Base-by-base conservation (phyloP, 2,329 filamentous ascomycete genomes). In the Lachnellula hyalina region DNA sequence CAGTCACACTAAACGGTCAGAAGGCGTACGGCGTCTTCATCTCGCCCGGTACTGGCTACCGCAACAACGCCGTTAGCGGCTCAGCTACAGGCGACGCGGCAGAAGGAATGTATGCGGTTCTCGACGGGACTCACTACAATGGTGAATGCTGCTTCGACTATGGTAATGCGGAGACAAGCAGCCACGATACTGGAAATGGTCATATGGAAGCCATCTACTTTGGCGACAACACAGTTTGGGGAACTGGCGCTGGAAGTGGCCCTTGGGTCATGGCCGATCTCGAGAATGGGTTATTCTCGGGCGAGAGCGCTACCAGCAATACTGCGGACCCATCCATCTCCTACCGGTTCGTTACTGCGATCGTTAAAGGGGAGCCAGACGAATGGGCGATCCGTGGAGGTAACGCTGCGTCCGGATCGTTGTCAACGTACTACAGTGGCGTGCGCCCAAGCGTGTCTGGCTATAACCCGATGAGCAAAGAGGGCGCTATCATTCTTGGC, bases 151-250 rank as follows among this genome's bases (percentile, higher is more conserved):
- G 75, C 66, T 81, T 80, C 60, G 78, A 82, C 67, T 82, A 82
- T 49, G 79, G 79, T 47, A 82, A 82, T 47, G 79, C 78, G 46
- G 80, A 83, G 70, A 75, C 72, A 2, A 81, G 61, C 66, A 77
- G 65, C 55, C 57, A 2, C 1, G 80, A 83, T 55, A 79, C 81
- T 0, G 84, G 84, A 2, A 77, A 79, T 51, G 84, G 81, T 15
- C 83, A 86, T 63, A 87, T 87, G 84, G 84, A 87, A 65, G 81
- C 84, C 52, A 81, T 87, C 55, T 87, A 86, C 74, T 86, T 76
- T 62, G 84, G 84, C 1, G 71, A 73, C 65, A 77, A 64, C 66
- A 81, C 73, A 0, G 55, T 56, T 60, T 85, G 81, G 79, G 83
- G 83, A 17, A 69, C 67, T 7, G 84, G 84, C 8, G 53, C 78